Percentiles rank a stretch among this genome's conserved stretches.
phyloP scores from a whole-genome alignment of 768 basidiomycete genomes.

The Lactarius evosmus region DNA sequence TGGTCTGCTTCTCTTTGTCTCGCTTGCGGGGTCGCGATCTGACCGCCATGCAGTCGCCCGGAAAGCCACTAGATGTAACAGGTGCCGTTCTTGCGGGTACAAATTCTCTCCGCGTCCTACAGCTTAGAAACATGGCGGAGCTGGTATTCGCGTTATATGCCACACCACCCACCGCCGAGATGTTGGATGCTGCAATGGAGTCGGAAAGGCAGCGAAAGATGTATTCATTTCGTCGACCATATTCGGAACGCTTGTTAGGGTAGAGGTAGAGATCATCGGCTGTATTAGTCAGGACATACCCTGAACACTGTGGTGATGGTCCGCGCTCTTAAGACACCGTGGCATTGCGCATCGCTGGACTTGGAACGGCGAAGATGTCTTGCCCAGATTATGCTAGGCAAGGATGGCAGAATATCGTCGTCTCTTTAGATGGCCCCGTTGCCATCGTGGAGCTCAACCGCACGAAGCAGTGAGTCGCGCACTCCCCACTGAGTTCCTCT shows the following conservation, averaged over 20 bases:
- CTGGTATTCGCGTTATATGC: constrained; percentile 21
- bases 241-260: background rate
- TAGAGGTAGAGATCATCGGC: constrained; percentile 1
- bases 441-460: constrained; percentile 47
- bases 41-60: constrained; percentile 6
- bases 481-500: background rate
- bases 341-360: background rate
- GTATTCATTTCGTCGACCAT: background rate
- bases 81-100: constrained; percentile 16
- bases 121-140: constrained; percentile 21
- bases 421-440: constrained; percentile 43
- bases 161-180: constrained; percentile 10
- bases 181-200: background rate
- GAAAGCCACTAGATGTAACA: constrained; percentile 21
- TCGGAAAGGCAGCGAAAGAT: constrained; percentile 14
- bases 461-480: constrained; percentile 42
- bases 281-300: background rate
- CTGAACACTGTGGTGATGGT: too few species aligned
- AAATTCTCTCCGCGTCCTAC: constrained; percentile 21
- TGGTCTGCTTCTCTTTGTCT: constrained; percentile 10
- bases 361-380: constrained; percentile 9
- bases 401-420: constrained; percentile 44
- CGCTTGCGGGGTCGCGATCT: background rate
- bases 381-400: constrained; percentile 21
- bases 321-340: too few species aligned